A percentile compares a stretch with the other conserved stretches of the same genome.
phyloP scores from a whole-genome alignment of 208 protist species.

The Jaenimonas drosophilae region DNA sequence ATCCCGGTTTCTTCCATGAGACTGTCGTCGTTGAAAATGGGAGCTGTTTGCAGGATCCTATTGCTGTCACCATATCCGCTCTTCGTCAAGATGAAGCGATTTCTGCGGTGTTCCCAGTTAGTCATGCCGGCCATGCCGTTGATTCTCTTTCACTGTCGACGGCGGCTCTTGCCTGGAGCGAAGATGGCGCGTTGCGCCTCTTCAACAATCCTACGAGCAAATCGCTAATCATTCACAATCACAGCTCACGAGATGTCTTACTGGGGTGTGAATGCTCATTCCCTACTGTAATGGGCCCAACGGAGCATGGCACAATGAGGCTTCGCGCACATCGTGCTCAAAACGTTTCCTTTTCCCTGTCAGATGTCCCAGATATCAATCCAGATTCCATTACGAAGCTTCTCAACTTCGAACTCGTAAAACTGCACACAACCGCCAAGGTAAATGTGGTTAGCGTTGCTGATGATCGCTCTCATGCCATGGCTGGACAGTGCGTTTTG shows the following conservation, averaged over 20 bases:
- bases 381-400: too few species aligned
- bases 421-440: too few species aligned
- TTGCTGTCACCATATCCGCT: constrained; percentile 26
- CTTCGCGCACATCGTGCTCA: too few species aligned
- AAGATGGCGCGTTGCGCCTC: constrained; percentile 22
- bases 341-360: too few species aligned
- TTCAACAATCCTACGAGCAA: constrained; percentile 13
- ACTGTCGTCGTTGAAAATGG: constrained; percentile 47
- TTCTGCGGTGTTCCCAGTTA: constrained; percentile 6
- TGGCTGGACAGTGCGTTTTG: constrained; percentile 45
- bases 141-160: constrained; percentile 16
- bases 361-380: too few species aligned
- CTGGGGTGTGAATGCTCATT: constrained; percentile 22
- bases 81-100: constrained; percentile 42
- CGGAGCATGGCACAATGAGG: too few species aligned
- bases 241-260: constrained; percentile 27
- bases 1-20: constrained; percentile 44
- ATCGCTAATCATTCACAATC: constrained; percentile 21
- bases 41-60: constrained; percentile 50
- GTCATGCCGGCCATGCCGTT: background rate
- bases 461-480: too few species aligned
- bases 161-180: constrained; percentile 20
- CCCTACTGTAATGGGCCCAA: too few species aligned
- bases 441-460: too few species aligned
- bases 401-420: too few species aligned